These are phyloP conservation scores for Caryopteris hybrid DNA, from an alignment of 305 asterid genomes.

Conservation along the genomic window DNA sequence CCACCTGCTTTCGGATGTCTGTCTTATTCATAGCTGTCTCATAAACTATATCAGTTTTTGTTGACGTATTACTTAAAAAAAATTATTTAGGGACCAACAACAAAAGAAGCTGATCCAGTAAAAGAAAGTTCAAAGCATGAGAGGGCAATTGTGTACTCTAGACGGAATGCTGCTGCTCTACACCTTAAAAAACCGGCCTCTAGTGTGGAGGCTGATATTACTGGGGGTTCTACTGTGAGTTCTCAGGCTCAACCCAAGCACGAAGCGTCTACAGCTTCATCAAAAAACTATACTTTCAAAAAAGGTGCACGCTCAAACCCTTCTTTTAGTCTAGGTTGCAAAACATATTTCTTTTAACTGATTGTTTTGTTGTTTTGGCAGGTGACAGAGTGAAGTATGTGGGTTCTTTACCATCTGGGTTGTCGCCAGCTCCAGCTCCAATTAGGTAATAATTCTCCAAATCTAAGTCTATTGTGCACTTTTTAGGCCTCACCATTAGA, in stretches of 20 bases:
- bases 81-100: slow-evolving; percentile 49
- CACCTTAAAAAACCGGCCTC: slow-evolving; percentile 77
- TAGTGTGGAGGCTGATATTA: slow-evolving; percentile 83
- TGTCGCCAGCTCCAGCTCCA: slow-evolving; percentile 48
- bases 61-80: neutral
- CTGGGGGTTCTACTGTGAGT: slow-evolving; percentile 69
- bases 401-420: slow-evolving; percentile 50
- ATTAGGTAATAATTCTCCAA: slow-evolving; percentile 42
- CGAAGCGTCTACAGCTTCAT: slow-evolving; percentile 86
- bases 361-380: slow-evolving; percentile 31
- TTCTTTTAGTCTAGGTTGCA: neutral
- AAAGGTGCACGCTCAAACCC: slow-evolving; percentile 38
- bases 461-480: neutral
- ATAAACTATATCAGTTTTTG: neutral
- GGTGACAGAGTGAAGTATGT: slow-evolving; percentile 88
- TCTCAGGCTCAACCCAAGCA: slow-evolving; percentile 81
- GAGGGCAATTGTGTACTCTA: slow-evolving; percentile 63
- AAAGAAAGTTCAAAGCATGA: slow-evolving; percentile 71
- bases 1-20: slow-evolving; percentile 5
- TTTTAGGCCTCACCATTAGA: neutral
- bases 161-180: slow-evolving; percentile 55
- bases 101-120: slow-evolving; percentile 57
- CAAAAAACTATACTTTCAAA: slow-evolving; percentile 63
- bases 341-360: slow-evolving; percentile 1
- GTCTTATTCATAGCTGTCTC: neutral